A percentile compares a stretch with the other conserved stretches of the same genome.
These are phyloP conservation scores for Fusarium goolgardi DNA, from an alignment of 2,329 filamentous ascomycete species.

Conservation along the genomic window DNA sequence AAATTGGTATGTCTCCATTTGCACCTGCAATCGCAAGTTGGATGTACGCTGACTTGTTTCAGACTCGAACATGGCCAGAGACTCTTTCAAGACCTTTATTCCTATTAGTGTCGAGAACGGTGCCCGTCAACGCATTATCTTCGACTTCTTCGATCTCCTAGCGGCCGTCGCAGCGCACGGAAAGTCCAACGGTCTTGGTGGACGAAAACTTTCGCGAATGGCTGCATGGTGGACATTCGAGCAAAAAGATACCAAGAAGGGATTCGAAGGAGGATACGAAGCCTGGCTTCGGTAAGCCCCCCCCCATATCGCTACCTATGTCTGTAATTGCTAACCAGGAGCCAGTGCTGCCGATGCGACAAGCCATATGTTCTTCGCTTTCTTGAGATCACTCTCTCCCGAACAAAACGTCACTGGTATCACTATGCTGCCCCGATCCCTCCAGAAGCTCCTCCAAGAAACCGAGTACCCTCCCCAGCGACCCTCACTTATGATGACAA, in stretches of 20 bases:
- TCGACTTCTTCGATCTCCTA: slow-evolving; percentile 95
- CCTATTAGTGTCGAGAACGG: slow-evolving; percentile 91
- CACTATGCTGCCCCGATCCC: slow-evolving; percentile 85
- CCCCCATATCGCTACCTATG: slow-evolving; percentile 5
- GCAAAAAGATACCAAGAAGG: slow-evolving; percentile 84
- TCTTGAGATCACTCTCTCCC: slow-evolving; percentile 89
- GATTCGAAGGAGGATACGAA: slow-evolving; percentile 94
- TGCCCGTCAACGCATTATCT: slow-evolving; percentile 87
- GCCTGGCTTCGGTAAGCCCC: slow-evolving; percentile 79
- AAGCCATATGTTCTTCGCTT: slow-evolving; percentile 97
- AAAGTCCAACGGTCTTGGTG: slow-evolving; percentile 92
- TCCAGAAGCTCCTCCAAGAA: slow-evolving; percentile 90
- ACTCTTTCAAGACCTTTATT: slow-evolving; percentile 97
- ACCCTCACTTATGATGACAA: slow-evolving; percentile 79
- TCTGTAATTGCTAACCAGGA: slow-evolving; percentile 31
- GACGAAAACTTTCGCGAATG: slow-evolving; percentile 92
- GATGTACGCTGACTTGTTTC: slow-evolving; percentile 32
- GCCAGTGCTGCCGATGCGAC: slow-evolving; percentile 90
- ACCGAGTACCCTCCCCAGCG: slow-evolving; percentile 92
- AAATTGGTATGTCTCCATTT: slow-evolving; percentile 72
- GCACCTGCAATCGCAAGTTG: not conserved
- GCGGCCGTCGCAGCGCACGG: slow-evolving; percentile 91
- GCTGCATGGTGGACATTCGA: slow-evolving; percentile 99
- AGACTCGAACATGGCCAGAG: slow-evolving; percentile 92
- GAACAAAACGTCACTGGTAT: slow-evolving; percentile 82